Percentiles rank a stretch among this genome's conserved stretches.
These are phyloP conservation scores for Corymbia citriodora DNA, from an alignment of 441 rosid species.

Conservation along the genomic window DNA sequence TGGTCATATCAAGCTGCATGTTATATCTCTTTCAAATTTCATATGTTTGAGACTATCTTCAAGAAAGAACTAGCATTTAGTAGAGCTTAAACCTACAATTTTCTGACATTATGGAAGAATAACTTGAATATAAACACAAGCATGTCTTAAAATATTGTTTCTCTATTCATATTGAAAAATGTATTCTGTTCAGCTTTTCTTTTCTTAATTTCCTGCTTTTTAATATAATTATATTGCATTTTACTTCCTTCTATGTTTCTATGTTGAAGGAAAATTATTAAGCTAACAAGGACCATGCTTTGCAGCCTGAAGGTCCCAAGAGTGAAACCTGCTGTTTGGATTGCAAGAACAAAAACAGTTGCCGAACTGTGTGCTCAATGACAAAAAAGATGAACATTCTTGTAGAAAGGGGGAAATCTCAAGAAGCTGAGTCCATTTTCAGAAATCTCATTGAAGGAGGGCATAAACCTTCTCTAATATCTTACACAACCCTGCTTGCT, in stretches of 20 bases:
- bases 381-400: conserved; percentile 75
- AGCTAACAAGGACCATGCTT: neutral
- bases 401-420: conserved; percentile 68
- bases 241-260: neutral
- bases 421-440: conserved; percentile 65
- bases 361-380: conserved; percentile 66
- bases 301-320: conserved; percentile 11
- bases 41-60: neutral
- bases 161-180: neutral
- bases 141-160: neutral
- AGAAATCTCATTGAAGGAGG: conserved; percentile 64
- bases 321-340: conserved; percentile 35
- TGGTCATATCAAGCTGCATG: neutral
- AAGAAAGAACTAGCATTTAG: neutral
- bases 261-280: neutral
- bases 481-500: conserved; percentile 76
- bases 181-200: neutral
- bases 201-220: neutral
- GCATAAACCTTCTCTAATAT: conserved; percentile 75
- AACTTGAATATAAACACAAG: neutral
- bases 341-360: conserved; percentile 52
- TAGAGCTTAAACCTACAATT: neutral
- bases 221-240: neutral
- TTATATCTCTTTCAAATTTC: neutral
- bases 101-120: neutral